These are phyloP conservation scores for Colletotrichum gigasporum DNA, from an alignment of 2,329 filamentous ascomycete genomes.

Conservation along the genomic window DNA sequence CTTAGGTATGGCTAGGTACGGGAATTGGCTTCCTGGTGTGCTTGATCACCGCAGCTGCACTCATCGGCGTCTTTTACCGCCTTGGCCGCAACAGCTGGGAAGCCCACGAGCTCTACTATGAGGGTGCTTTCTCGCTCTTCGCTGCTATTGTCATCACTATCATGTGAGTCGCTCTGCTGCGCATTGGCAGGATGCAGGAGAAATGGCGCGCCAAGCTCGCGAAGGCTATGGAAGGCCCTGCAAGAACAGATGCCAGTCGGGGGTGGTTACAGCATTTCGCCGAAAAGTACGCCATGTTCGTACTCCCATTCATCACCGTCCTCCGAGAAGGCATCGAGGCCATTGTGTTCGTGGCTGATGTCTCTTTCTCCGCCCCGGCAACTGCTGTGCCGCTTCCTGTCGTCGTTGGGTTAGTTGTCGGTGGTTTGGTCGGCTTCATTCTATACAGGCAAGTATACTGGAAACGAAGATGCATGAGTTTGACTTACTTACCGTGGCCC, in stretches of 20 bases:
- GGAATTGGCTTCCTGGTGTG: slow-evolving; percentile 67
- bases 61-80: slow-evolving; percentile 77
- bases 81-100: slow-evolving; percentile 74
- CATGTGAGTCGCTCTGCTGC: slow-evolving; percentile 82
- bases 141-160: slow-evolving; percentile 83
- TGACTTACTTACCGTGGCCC: slow-evolving; percentile 1
- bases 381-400: slow-evolving; percentile 82
- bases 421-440: slow-evolving; percentile 73
- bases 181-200: slow-evolving; percentile 83
- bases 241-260: slow-evolving; percentile 53
- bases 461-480: neutral
- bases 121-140: slow-evolving; percentile 80
- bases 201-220: slow-evolving; percentile 90
- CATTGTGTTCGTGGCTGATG: slow-evolving; percentile 86
- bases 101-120: slow-evolving; percentile 78
- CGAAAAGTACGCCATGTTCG: slow-evolving; percentile 87
- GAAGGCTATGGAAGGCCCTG: slow-evolving; percentile 67
- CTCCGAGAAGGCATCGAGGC: slow-evolving; percentile 87
- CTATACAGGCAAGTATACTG: slow-evolving; percentile 75
- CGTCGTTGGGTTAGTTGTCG: slow-evolving; percentile 75
- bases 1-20: slow-evolving; percentile 70
- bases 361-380: slow-evolving; percentile 79
- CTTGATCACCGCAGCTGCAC: slow-evolving; percentile 67
- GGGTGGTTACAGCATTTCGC: slow-evolving; percentile 67
- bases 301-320: slow-evolving; percentile 88